Percentiles rank a stretch among this genome's conserved stretches.
These are phyloP conservation scores for Penicillium longicatenatum DNA, from an alignment of 495 filamentous ascomycete species.

Conservation along the genomic window DNA sequence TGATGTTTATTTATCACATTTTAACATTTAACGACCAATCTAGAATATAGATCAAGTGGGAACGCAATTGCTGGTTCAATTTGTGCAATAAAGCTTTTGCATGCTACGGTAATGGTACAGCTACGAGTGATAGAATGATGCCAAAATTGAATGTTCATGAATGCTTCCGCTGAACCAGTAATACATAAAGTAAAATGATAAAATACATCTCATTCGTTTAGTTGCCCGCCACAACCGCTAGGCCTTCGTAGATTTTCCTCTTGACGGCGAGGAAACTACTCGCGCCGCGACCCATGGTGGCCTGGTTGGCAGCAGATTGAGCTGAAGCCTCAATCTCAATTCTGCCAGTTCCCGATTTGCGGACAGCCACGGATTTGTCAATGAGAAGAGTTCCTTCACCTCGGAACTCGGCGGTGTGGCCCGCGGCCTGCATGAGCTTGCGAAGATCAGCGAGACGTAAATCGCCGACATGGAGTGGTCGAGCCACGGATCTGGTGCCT, in stretches of 20 bases:
- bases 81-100: neutral
- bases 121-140: too few species aligned
- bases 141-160: neutral
- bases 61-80: neutral
- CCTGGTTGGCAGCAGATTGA: conserved; percentile 42
- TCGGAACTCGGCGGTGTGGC: conserved; percentile 88
- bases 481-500: conserved; percentile 73
- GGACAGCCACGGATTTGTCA: conserved; percentile 82
- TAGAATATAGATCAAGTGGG: neutral
- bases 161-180: neutral
- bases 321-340: conserved; percentile 85
- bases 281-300: conserved; percentile 36
- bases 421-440: conserved; percentile 75
- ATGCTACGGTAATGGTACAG: neutral
- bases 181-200: conserved; percentile 6
- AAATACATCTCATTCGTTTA: conserved; percentile 26
- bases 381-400: conserved; percentile 92
- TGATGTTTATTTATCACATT: neutral
- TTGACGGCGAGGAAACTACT: conserved; percentile 77
- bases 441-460: conserved; percentile 86
- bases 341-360: conserved; percentile 81
- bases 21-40: neutral
- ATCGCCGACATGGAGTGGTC: conserved; percentile 93
- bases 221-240: conserved; percentile 76
- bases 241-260: conserved; percentile 77